These are phyloP conservation scores for Zygosaccharomyces bailii DNA, from an alignment of 805 yeast genomes.

Conservation along the genomic window DNA sequence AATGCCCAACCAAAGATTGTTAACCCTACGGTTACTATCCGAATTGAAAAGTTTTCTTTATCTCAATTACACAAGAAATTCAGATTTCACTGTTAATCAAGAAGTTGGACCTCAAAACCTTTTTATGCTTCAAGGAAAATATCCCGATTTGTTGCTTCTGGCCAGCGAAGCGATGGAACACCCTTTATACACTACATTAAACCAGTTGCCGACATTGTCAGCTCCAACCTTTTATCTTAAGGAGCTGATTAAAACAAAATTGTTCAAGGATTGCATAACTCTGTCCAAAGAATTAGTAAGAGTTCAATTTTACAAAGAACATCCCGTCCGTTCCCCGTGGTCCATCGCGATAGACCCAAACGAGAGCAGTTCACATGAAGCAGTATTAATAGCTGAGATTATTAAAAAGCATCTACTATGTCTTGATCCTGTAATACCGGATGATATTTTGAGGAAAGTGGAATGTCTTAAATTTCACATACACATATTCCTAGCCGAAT, in stretches of 20 bases:
- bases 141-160: constrained; percentile 12
- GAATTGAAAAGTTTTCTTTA: constrained; percentile 33
- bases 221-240: constrained; percentile 10
- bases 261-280: constrained; percentile 20
- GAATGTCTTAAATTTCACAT: constrained; percentile 5
- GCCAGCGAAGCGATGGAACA: constrained; percentile 8
- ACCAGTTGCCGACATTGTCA: neutral
- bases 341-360: neutral
- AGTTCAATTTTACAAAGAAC: constrained; percentile 10
- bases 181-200: constrained; percentile 13
- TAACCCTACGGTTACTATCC: constrained; percentile 51
- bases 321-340: neutral
- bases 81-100: neutral
- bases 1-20: constrained; percentile 56
- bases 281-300: constrained; percentile 14
- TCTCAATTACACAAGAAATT: neutral
- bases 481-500: constrained; percentile 13
- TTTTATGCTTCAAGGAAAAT: constrained; percentile 6
- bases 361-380: constrained; percentile 4
- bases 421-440: constrained; percentile 3
- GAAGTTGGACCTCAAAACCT: constrained; percentile 7
- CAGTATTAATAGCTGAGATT: neutral
- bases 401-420: neutral
- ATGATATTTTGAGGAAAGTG: neutral
- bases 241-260: constrained; percentile 21